Evolutionary conservation across 345 rosid species (phyloP).

Genomic region (Ailanthus altissimus): DNA sequence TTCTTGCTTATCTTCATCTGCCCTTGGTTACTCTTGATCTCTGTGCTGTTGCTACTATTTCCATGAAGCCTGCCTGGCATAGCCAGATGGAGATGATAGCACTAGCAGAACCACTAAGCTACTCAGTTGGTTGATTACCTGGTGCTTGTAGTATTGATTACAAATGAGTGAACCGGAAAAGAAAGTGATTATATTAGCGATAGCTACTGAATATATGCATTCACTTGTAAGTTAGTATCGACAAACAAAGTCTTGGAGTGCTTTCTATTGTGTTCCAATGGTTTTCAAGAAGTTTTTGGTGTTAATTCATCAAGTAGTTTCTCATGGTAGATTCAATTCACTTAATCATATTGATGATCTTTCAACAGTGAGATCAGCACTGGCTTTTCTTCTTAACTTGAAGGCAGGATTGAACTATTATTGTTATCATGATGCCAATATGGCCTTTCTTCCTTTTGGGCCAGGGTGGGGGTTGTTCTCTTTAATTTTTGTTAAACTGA

Average conservation of each 20-base stretch:
- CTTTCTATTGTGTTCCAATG: not conserved
- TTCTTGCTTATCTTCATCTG: not conserved
- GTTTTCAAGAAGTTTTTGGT: not conserved
- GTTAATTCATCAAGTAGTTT: not conserved
- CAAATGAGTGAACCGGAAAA: not conserved
- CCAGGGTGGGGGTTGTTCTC: not conserved
- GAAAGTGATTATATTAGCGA: not conserved
- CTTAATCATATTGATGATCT: not conserved
- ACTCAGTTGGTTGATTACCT: not conserved
- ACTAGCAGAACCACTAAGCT: not conserved
- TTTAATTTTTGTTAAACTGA: not conserved
- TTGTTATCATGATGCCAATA: not conserved
- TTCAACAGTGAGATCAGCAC: too few species aligned
- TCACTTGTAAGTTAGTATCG: not conserved
- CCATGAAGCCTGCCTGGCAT: not conserved
- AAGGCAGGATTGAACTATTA: not conserved
- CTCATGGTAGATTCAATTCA: not conserved
- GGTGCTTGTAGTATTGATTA: not conserved
- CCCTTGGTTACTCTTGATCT: too few species aligned
- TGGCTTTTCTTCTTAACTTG: not conserved
- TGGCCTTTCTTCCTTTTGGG: too few species aligned
- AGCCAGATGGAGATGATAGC: not conserved
- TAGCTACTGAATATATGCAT: not conserved
- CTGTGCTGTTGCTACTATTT: not conserved
- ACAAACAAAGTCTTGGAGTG: not conserved